Evolutionary conservation across 108 stramenopile genomes (phyloP).

Genomic region (Chaetoceros muelleri): DNA sequence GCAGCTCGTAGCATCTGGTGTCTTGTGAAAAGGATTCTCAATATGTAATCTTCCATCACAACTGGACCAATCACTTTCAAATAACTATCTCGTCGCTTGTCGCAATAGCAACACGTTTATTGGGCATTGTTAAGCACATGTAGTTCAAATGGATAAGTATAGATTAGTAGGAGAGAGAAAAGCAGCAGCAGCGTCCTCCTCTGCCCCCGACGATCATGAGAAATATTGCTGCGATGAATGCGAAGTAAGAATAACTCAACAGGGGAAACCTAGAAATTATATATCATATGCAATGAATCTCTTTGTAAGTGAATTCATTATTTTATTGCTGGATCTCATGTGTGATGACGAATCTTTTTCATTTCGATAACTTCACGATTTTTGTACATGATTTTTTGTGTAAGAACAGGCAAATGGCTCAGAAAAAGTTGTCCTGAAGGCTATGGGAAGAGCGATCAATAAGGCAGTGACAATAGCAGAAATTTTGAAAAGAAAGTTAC

Average conservation of each 20-base stretch:
- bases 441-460: constrained; percentile 85
- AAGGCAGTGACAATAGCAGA: constrained; percentile 85
- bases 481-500: constrained; percentile 78
- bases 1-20: no score
- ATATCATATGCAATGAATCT: constrained; percentile 72
- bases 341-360: constrained; percentile 1
- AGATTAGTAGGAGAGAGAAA: constrained; percentile 69
- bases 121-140: no score
- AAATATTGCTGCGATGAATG: no score
- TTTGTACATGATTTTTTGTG: background rate
- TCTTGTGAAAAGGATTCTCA: no score
- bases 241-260: constrained; percentile 71
- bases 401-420: constrained; percentile 34
- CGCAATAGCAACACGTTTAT: no score
- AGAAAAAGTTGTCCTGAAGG: constrained; percentile 59
- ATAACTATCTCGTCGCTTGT: no score
- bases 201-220: constrained; percentile 5
- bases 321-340: background rate
- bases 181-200: constrained; percentile 18
- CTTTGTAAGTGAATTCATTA: constrained; percentile 39
- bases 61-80: no score
- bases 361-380: background rate
- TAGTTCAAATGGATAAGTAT: constrained; percentile 82
- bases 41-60: no score
- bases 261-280: constrained; percentile 79